A percentile compares a stretch with the other conserved stretches of the same genome.
phyloP scores from a whole-genome alignment of 768 basidiomycete species.

The Rubroboletus pulcherrimus region DNA sequence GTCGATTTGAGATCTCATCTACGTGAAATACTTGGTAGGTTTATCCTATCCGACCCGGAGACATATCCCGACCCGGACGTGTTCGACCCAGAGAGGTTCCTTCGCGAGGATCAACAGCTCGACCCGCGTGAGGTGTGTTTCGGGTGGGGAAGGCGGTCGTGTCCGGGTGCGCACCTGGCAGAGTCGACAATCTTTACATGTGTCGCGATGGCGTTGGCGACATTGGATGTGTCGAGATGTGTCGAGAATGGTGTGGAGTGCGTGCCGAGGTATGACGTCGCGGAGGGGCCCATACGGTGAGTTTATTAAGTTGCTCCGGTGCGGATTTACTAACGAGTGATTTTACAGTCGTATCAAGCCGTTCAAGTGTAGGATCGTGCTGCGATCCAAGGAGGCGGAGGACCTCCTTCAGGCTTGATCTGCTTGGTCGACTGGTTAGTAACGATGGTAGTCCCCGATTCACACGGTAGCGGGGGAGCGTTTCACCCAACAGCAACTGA shows the following conservation, averaged over 20 bases:
- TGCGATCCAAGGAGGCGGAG: conserved; percentile 3
- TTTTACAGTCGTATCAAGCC: conserved; percentile 3
- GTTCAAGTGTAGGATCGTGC: conserved; percentile 10
- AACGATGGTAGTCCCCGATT: not conserved
- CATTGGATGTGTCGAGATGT: conserved; percentile 4
- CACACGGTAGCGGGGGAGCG: not conserved
- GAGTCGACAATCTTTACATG: conserved; percentile 3
- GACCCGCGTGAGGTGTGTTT: conserved; percentile 14
- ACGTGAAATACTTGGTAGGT: not conserved
- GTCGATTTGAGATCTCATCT: not conserved
- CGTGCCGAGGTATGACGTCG: not conserved
- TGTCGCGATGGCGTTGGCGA: conserved; percentile 8
- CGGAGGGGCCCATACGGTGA: conserved; percentile 3
- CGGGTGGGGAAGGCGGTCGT: conserved; percentile 13
- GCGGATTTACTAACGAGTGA: not conserved
- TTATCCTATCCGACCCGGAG: conserved; percentile 5
- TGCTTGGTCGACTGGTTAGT: not conserved
- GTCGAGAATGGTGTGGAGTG: not conserved
- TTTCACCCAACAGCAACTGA: not conserved
- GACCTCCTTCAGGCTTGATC: not conserved
- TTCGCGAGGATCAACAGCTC: conserved; percentile 3
- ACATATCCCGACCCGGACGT: conserved; percentile 9
- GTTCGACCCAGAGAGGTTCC: conserved; percentile 16
- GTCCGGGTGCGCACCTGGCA: conserved; percentile 9
- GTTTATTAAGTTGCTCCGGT: not conserved